Evolutionary conservation across 1,284 basidiomycete genomes (phyloP).

Genomic region (Phaffia rhodozyma): DNA sequence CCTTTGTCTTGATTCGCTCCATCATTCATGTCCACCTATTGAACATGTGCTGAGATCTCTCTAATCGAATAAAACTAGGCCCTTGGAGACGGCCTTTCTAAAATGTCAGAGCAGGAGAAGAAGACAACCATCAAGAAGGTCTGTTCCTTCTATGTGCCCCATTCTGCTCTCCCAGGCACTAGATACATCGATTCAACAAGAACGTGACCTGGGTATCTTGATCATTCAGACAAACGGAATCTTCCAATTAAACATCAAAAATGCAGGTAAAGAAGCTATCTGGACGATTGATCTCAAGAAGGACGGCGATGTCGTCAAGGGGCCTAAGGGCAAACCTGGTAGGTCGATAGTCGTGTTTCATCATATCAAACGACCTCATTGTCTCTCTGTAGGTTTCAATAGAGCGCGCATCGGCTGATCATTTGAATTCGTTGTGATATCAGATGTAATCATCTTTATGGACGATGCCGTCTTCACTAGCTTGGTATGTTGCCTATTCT

Average conservation of each 20-base stretch:
- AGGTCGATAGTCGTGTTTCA: neutral
- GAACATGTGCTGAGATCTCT: too few species aligned
- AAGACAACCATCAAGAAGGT: constrained; percentile 70
- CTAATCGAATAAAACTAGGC: constrained; percentile 19
- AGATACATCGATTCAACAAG: neutral
- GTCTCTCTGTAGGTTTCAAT: too few species aligned
- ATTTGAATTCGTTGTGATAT: neutral
- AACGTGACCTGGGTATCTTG: neutral
- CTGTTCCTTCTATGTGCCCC: neutral
- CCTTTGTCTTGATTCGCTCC: neutral
- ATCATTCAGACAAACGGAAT: constrained; percentile 59
- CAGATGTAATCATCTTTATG: constrained; percentile 16
- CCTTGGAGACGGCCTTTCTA: constrained; percentile 48
- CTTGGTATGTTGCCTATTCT: constrained; percentile 1
- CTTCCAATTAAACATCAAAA: constrained; percentile 67
- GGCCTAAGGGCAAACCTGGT: constrained; percentile 55
- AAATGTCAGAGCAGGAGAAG: constrained; percentile 55
- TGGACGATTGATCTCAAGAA: constrained; percentile 91
- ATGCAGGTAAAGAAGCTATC: constrained; percentile 51
- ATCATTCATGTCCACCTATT: neutral
- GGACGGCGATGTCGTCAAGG: constrained; percentile 64
- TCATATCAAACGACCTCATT: too few species aligned
- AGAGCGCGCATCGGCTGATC: too few species aligned
- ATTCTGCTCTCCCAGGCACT: neutral
- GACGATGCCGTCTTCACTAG: constrained; percentile 16